Conservation (phyloP, 768 basidiomycete species). For the Pholiota conissans region DNA sequence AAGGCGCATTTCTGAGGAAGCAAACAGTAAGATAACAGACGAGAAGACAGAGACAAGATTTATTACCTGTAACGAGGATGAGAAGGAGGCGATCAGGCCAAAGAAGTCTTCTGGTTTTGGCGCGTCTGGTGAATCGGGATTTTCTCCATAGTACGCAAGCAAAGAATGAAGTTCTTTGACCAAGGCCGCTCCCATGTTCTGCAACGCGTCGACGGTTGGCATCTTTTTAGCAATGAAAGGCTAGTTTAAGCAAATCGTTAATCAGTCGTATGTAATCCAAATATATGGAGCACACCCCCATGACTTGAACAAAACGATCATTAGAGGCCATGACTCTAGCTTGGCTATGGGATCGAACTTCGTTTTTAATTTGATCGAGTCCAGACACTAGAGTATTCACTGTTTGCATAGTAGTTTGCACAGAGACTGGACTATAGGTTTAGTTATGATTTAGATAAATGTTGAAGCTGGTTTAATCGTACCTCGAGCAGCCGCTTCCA, state of each 20-base stretch:
- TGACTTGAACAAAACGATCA: slow-evolving; percentile 67
- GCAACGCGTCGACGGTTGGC: slow-evolving; percentile 62
- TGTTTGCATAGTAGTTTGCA: slow-evolving; percentile 59
- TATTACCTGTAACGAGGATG: slow-evolving; percentile 70
- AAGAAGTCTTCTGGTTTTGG: slow-evolving; percentile 86
- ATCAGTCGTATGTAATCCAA: neutral
- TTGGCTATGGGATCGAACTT: slow-evolving; percentile 47
- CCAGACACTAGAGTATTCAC: slow-evolving; percentile 60
- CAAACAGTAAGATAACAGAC: slow-evolving; percentile 1
- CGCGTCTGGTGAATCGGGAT: slow-evolving; percentile 58
- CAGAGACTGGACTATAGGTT: slow-evolving; percentile 56
- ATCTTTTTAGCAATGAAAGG: slow-evolving; percentile 51
- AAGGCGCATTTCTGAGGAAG: slow-evolving; percentile 65
- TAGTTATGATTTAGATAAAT: neutral
- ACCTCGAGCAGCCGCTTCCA: slow-evolving; percentile 86
- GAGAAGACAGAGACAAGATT: too few relatives aligned
- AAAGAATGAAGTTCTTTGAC: slow-evolving; percentile 61
- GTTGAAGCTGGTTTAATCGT: slow-evolving; percentile 23
- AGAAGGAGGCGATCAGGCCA: slow-evolving; percentile 70
- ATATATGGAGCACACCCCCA: slow-evolving; percentile 54
- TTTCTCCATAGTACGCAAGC: slow-evolving; percentile 78
- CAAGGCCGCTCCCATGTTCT: slow-evolving; percentile 56
- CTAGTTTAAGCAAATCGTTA: slow-evolving; percentile 22
- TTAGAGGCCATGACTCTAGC: slow-evolving; percentile 29
- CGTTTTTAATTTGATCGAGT: slow-evolving; percentile 52